Evolutionary conservation across 257 asterid species (phyloP).

Genomic region (Solanum boliviense): DNA sequence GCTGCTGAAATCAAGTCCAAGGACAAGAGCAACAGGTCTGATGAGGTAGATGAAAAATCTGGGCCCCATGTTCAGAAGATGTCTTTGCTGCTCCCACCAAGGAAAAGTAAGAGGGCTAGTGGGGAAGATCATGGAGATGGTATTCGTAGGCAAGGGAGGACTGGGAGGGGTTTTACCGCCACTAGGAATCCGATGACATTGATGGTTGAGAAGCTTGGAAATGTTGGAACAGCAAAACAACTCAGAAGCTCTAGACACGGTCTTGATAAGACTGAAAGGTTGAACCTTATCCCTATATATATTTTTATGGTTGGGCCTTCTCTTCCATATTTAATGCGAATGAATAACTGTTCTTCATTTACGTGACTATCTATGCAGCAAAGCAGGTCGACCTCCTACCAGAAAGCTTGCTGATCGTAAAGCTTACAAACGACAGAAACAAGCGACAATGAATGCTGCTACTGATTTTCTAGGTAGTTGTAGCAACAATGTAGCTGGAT

Average conservation of each 20-base stretch:
- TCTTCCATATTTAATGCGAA: not conserved
- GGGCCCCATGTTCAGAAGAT: conserved; percentile 60
- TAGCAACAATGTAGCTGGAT: not conserved
- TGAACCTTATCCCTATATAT: not conserved
- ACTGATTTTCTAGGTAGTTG: conserved; percentile 70
- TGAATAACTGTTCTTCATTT: not conserved
- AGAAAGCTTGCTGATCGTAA: conserved; percentile 88
- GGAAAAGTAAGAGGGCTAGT: conserved; percentile 49
- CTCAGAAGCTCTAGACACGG: conserved; percentile 76
- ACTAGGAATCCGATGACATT: conserved; percentile 54
- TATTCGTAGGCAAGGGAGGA: conserved; percentile 83
- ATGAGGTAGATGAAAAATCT: conserved; percentile 51
- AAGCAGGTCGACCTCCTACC: conserved; percentile 72
- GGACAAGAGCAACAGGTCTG: conserved; percentile 55
- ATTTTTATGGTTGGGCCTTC: not conserved
- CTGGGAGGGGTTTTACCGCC: conserved; percentile 58
- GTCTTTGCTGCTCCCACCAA: conserved; percentile 75
- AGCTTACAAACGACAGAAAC: conserved; percentile 71
- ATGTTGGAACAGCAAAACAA: conserved; percentile 76
- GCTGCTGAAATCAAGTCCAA: conserved; percentile 56
- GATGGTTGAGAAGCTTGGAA: conserved; percentile 59
- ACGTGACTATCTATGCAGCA: conserved; percentile 39
- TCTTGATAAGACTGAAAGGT: conserved; percentile 77
- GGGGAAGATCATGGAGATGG: conserved; percentile 64
- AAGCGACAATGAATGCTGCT: conserved; percentile 35